Conservation (phyloP, 176 grass and related monocot genomes). For the Aegilops longissima region DNA sequence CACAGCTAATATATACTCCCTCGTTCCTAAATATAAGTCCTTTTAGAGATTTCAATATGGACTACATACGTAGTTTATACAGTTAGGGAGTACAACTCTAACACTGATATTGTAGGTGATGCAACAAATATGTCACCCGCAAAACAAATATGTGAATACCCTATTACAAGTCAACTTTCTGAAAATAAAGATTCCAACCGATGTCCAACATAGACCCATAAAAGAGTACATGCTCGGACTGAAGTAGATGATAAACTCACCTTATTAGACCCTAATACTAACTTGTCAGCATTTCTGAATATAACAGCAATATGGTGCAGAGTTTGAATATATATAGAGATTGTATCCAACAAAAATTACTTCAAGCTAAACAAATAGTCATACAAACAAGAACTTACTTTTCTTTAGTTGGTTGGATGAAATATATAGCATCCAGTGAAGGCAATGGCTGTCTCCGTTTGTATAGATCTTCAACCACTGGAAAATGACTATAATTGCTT, state of each 20-base stretch:
- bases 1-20: not conserved
- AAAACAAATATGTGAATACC: not conserved
- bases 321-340: not conserved
- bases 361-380: constrained; percentile 27
- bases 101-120: not conserved
- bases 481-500: constrained; percentile 36
- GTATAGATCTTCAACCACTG: constrained; percentile 98
- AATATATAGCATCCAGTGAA: constrained; percentile 97
- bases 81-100: not conserved
- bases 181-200: not conserved
- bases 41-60: no score
- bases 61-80: not conserved
- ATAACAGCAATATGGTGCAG: constrained; percentile 4
- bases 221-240: not conserved
- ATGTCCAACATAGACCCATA: not conserved
- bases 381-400: constrained; percentile 60
- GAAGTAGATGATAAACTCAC: constrained; percentile 4
- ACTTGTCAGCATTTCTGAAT: not conserved
- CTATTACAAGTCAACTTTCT: not conserved
- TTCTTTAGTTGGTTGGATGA: constrained; percentile 97
- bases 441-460: constrained; percentile 95
- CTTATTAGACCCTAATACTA: not conserved
- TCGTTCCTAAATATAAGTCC: no score
- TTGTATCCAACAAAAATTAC: constrained; percentile 29
- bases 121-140: not conserved